Evolutionary conservation across 192 early-diverging fungal species (phyloP).

Genomic region (Ambispora gerdemannii): DNA sequence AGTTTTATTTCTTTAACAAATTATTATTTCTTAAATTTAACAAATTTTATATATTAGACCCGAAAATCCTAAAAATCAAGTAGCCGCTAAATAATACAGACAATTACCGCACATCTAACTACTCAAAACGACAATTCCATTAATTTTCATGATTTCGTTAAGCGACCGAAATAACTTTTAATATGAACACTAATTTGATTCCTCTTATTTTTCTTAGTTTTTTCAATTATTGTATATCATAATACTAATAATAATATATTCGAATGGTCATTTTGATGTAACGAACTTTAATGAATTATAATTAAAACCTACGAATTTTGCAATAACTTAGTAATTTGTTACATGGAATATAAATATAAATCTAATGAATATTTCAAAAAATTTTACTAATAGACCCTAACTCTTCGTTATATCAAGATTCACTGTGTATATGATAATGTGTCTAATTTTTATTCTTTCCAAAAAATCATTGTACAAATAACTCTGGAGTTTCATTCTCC

Average conservation of each 20-base stretch:
- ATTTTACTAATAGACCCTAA: neutral
- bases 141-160: neutral
- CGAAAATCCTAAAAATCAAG: neutral
- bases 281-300: neutral
- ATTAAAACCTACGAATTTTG: neutral
- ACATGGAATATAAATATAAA: no score
- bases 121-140: neutral
- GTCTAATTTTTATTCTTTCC: neutral
- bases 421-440: neutral
- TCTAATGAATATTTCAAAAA: neutral
- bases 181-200: neutral
- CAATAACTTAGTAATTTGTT: no score
- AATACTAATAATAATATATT: neutral
- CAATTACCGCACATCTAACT: neutral
- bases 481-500: conserved; percentile 70
- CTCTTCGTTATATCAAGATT: neutral
- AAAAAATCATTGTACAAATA: conserved; percentile 44
- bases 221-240: neutral
- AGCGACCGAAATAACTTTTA: neutral
- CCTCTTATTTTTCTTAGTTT: neutral
- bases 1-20: neutral
- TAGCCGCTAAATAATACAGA: neutral
- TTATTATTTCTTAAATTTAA: neutral
- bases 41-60: neutral
- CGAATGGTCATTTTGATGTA: neutral